These are phyloP conservation scores for Fraxinus angustifolia DNA, from an alignment of 305 asterid species.

Conservation along the genomic window DNA sequence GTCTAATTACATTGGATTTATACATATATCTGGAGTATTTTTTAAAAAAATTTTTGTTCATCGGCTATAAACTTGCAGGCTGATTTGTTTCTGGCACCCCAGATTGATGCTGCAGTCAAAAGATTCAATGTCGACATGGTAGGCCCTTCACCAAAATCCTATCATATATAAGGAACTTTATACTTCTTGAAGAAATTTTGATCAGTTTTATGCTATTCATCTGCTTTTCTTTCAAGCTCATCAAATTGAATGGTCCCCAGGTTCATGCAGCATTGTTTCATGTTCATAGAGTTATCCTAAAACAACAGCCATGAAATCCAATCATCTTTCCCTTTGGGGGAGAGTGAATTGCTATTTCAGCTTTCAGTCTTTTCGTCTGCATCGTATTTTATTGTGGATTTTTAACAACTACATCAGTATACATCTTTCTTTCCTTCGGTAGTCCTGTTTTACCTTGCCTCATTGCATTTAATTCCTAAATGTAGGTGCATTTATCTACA, in stretches of 20 bases:
- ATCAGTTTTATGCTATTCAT: background rate
- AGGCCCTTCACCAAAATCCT: constrained; percentile 30
- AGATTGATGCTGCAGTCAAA: constrained; percentile 54
- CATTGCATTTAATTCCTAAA: background rate
- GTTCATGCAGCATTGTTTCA: background rate
- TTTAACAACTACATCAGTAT: background rate
- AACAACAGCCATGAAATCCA: background rate
- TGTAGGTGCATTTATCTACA: background rate
- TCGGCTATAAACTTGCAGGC: constrained; percentile 48
- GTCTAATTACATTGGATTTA: background rate
- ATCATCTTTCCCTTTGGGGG: background rate
- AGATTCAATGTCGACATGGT: constrained; percentile 76
- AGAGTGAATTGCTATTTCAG: background rate
- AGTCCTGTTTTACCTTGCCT: background rate
- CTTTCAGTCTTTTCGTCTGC: background rate
- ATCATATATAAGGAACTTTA: background rate
- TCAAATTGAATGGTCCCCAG: background rate
- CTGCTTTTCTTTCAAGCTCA: background rate
- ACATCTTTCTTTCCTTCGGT: background rate
- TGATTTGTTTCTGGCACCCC: constrained; percentile 80
- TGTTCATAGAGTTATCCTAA: background rate
- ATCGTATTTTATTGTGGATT: background rate
- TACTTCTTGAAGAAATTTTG: background rate
- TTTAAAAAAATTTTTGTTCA: constrained; percentile 12
- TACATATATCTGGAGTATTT: background rate